Percentiles rank a stretch among this genome's conserved stretches.
These are phyloP conservation scores for Backusella parvicylindrica DNA, from an alignment of 192 early-diverging fungal genomes.

Conservation along the genomic window DNA sequence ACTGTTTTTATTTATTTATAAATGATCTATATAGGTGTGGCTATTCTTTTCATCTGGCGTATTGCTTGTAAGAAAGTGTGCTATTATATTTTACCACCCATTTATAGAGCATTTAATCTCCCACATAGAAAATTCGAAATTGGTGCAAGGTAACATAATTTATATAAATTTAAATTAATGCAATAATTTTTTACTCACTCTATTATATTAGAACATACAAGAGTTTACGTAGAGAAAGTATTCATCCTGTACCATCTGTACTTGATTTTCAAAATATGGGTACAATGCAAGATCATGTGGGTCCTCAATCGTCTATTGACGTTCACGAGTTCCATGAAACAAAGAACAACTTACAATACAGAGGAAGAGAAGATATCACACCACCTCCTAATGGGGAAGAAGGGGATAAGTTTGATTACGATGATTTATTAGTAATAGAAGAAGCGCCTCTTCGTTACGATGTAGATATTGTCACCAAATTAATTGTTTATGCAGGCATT, in stretches of 20 bases:
- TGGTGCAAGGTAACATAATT: conserved; percentile 28
- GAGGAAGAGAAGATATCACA: neutral
- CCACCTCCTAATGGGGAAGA: neutral
- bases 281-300: conserved; percentile 42
- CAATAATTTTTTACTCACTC: neutral
- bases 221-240: conserved; percentile 28
- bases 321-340: conserved; percentile 40
- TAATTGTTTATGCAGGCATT: conserved; percentile 60
- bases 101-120: conserved; percentile 51
- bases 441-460: conserved; percentile 49
- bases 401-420: conserved; percentile 5
- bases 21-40: conserved; percentile 34
- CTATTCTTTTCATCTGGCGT: conserved; percentile 51
- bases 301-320: conserved; percentile 48
- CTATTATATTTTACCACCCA: conserved; percentile 46
- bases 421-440: conserved; percentile 20
- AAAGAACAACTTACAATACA: neutral
- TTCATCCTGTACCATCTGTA: conserved; percentile 41
- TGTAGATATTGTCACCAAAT: conserved; percentile 57
- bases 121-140: conserved; percentile 49
- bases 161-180: neutral
- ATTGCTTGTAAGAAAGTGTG: conserved; percentile 43
- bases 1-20: neutral
- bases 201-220: conserved; percentile 30
- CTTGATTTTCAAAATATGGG: conserved; percentile 36